A percentile compares a stretch with the other conserved stretches of the same genome.
phyloP scores from a whole-genome alignment of 352 stramenopile species.

The Phytophthora tubulina region DNA sequence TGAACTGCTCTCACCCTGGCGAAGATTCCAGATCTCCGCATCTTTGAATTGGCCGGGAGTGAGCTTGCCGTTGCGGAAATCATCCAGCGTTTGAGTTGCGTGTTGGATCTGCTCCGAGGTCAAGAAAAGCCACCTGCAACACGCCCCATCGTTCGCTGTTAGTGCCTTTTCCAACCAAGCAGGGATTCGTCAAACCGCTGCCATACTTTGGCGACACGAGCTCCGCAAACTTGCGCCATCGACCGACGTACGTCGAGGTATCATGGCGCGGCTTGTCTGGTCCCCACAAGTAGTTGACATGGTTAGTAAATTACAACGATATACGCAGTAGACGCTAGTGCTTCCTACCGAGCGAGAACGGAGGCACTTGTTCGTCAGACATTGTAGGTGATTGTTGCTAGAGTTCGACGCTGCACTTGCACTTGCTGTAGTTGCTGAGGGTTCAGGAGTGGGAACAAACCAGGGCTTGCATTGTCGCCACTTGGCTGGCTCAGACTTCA shows the following conservation, averaged over 20 bases:
- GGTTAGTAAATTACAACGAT: neutral
- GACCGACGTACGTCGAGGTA: constrained; percentile 87
- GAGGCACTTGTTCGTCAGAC: constrained; percentile 43
- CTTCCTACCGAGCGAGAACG: constrained; percentile 46
- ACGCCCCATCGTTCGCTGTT: constrained; percentile 16
- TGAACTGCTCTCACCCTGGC: constrained; percentile 48
- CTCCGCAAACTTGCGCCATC: constrained; percentile 87
- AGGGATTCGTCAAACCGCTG: neutral
- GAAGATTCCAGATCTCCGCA: constrained; percentile 81
- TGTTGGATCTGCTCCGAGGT: constrained; percentile 73
- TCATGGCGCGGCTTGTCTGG: constrained; percentile 82
- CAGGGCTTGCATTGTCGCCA: neutral
- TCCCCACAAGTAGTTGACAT: neutral
- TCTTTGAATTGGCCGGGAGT: constrained; percentile 56
- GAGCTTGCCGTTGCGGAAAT: constrained; percentile 66
- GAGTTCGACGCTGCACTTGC: constrained; percentile 12
- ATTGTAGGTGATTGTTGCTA: constrained; percentile 21
- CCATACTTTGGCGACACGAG: constrained; percentile 79
- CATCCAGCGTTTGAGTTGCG: constrained; percentile 59
- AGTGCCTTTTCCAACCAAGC: neutral
- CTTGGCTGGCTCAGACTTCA: constrained; percentile 23
- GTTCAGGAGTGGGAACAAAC: constrained; percentile 33
- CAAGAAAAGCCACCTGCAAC: constrained; percentile 70
- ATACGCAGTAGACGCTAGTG: neutral
- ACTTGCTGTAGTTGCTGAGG: constrained; percentile 30